Evolutionary conservation across 306 rosid genomes (phyloP).

Genomic region (Prinsepia uniflora): DNA sequence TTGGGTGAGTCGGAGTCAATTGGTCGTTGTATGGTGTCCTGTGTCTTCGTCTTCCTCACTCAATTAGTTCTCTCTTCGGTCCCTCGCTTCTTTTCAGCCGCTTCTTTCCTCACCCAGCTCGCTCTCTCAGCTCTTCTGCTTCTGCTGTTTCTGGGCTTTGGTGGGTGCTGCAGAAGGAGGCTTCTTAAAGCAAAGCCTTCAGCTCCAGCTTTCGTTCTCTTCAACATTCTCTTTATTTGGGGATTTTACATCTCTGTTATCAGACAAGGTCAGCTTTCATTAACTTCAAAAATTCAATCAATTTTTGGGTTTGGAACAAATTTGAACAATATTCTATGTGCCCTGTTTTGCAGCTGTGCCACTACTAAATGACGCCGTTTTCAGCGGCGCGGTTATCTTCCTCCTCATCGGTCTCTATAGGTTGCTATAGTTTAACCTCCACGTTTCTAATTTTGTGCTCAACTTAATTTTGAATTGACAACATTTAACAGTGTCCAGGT

Average conservation of each 20-base stretch:
- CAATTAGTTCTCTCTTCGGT: slow-evolving; percentile 31
- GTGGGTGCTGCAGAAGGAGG: slow-evolving; percentile 34
- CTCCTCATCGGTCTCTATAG: slow-evolving; percentile 39
- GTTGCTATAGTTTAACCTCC: slow-evolving; percentile 17
- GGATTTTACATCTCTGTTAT: slow-evolving; percentile 31
- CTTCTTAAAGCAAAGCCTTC: slow-evolving; percentile 32
- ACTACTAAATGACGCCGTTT: slow-evolving; percentile 18
- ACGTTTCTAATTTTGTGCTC: background rate
- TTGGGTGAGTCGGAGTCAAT: slow-evolving; percentile 11
- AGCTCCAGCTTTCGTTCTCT: slow-evolving; percentile 48
- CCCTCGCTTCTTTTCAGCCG: slow-evolving; percentile 36
- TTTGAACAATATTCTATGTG: slow-evolving; percentile 4
- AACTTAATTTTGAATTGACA: background rate
- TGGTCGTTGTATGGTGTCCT: slow-evolving; percentile 32
- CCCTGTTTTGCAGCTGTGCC: slow-evolving; percentile 32
- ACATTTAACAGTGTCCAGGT: background rate
- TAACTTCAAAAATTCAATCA: background rate
- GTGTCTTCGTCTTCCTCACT: slow-evolving; percentile 24
- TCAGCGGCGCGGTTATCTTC: slow-evolving; percentile 34
- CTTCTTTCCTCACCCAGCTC: slow-evolving; percentile 30
- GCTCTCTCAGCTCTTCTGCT: slow-evolving; percentile 39
- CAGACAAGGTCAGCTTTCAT: slow-evolving; percentile 28
- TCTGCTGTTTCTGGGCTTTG: slow-evolving; percentile 30
- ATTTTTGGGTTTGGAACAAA: background rate
- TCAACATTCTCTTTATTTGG: slow-evolving; percentile 42